A percentile compares a stretch with the other conserved stretches of the same genome.
phyloP scores from a whole-genome alignment of 2,329 filamentous ascomycete genomes.

The Colletotrichum sp. region DNA sequence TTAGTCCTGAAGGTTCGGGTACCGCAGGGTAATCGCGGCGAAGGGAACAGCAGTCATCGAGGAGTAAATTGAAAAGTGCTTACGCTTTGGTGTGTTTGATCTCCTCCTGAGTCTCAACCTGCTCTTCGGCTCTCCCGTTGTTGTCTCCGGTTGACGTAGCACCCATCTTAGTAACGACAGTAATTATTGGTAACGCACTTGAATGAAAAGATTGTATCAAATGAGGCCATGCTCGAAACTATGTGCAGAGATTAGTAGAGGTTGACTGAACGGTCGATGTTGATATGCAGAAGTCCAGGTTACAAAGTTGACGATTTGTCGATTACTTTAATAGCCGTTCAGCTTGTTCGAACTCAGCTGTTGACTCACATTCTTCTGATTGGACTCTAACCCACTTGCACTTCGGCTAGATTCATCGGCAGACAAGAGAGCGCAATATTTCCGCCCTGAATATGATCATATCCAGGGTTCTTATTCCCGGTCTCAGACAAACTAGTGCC shows the following conservation, averaged over 20 bases:
- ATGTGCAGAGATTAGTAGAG: background rate
- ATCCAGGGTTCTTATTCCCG: background rate
- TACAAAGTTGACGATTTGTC: background rate
- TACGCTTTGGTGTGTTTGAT: background rate
- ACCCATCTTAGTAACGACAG: background rate
- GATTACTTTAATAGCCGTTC: background rate
- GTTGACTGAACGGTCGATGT: fast-evolving
- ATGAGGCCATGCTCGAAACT: background rate
- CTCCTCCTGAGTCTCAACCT: background rate
- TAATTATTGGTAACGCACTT: background rate
- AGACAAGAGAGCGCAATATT: background rate
- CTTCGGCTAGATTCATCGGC: background rate
- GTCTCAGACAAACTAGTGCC: background rate
- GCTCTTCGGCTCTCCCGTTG: background rate
- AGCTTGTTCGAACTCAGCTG: background rate
- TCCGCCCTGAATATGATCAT: background rate
- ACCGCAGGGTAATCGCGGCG: too few species aligned
- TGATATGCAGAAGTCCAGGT: background rate
- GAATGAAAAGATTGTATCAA: background rate
- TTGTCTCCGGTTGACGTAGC: background rate
- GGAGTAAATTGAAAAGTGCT: fast-evolving
- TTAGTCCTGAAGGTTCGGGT: too few species aligned
- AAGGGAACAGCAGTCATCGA: too few species aligned
- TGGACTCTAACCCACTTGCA: background rate
- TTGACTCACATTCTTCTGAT: background rate